phyloP scores from a whole-genome alignment of 2,329 filamentous ascomycete species.

The Colletotrichum musae region DNA sequence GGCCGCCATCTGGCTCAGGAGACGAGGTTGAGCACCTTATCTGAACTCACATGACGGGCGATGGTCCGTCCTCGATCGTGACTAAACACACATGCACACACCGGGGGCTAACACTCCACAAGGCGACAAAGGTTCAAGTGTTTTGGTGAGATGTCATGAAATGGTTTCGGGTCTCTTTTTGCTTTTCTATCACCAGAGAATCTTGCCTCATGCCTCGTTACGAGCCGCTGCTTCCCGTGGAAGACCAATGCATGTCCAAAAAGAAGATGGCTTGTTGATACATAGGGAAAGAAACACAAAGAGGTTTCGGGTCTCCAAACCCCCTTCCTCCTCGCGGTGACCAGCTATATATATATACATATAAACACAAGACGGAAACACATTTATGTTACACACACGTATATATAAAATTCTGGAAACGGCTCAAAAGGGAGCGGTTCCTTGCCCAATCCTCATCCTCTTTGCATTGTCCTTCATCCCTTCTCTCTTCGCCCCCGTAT shows the following conservation, averaged over 20 bases:
- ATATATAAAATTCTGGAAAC: slow-evolving; percentile 9
- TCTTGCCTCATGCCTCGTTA: too few relatives aligned
- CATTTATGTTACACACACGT: slow-evolving; percentile 12
- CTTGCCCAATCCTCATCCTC: neutral
- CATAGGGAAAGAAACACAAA: slow-evolving; percentile 10
- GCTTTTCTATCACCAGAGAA: too few relatives aligned
- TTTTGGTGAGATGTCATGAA: too few relatives aligned
- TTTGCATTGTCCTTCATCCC: neutral
- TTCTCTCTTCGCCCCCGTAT: neutral
- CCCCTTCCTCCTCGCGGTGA: neutral
- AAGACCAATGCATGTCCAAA: neutral
- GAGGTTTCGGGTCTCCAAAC: neutral
- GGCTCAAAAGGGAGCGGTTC: neutral
- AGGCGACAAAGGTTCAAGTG: too few relatives aligned
- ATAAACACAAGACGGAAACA: slow-evolving; percentile 15
- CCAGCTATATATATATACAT: slow-evolving; percentile 18
- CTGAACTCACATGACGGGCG: too few relatives aligned
- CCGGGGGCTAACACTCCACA: too few relatives aligned
- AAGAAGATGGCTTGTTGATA: slow-evolving; percentile 2
- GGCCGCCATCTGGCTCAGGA: too few relatives aligned
- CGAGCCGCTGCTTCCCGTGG: too few relatives aligned
- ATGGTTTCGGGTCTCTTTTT: too few relatives aligned
- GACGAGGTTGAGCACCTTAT: too few relatives aligned
- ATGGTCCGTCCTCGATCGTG: too few relatives aligned
- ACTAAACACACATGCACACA: too few relatives aligned